phyloP scores from a whole-genome alignment of 2,329 filamentous ascomycete genomes.

The Sphaerulina vaccinii region DNA sequence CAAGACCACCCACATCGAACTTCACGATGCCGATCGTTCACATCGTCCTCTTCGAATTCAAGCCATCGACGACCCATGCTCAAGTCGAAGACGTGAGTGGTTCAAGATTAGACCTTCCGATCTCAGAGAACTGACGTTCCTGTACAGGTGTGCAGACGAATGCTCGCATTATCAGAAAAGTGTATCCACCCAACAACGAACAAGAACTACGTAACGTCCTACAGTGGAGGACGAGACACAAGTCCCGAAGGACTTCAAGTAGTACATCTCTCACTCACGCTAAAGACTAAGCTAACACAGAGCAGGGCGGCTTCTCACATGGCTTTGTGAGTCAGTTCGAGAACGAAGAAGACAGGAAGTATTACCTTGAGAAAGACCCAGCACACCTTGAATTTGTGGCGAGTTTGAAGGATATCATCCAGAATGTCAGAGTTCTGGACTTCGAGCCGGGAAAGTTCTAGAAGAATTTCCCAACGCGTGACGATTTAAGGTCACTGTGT shows the following conservation, averaged over 20 bases:
- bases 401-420: slow-evolving; percentile 46
- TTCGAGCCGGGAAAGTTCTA: slow-evolving; percentile 48
- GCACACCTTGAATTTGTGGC: slow-evolving; percentile 61
- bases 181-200: slow-evolving; percentile 61
- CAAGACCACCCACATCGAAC: neutral
- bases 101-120: neutral
- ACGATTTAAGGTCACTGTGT: no score
- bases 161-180: slow-evolving; percentile 57
- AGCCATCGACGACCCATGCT: slow-evolving; percentile 49
- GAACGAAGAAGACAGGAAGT: slow-evolving; percentile 62
- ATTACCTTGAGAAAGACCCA: slow-evolving; percentile 66
- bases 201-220: slow-evolving; percentile 59
- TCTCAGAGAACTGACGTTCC: slow-evolving; percentile 3
- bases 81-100: slow-evolving; percentile 57
- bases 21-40: slow-evolving; percentile 63
- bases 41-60: slow-evolving; percentile 67
- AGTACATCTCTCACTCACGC: slow-evolving; percentile 23
- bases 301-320: slow-evolving; percentile 62
- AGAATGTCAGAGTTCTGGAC: slow-evolving; percentile 60
- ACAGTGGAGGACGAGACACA: slow-evolving; percentile 61
- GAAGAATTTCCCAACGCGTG: neutral
- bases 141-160: slow-evolving; percentile 54
- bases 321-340: slow-evolving; percentile 68
- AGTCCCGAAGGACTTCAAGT: slow-evolving; percentile 63
- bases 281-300: neutral